These are phyloP conservation scores for Neonothopanus nambi DNA, from an alignment of 1,284 basidiomycete genomes.

Conservation along the genomic window DNA sequence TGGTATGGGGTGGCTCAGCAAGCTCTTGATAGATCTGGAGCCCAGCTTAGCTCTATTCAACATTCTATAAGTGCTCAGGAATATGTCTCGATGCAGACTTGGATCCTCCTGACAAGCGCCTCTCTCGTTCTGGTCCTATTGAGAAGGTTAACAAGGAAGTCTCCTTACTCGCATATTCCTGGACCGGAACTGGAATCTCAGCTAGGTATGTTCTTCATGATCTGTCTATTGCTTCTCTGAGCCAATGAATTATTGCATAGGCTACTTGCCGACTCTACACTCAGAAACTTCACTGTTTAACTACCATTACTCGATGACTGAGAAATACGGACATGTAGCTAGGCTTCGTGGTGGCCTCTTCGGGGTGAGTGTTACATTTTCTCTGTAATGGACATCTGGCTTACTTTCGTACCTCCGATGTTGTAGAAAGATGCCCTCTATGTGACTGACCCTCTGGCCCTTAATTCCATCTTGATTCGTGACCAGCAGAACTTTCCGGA, in stretches of 20 bases:
- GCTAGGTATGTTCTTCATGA: not conserved
- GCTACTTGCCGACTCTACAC: slow-evolving; percentile 25
- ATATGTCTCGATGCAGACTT: too few species aligned
- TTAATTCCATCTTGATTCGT: slow-evolving; percentile 20
- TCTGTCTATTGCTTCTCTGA: not conserved
- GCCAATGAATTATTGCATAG: slow-evolving; percentile 9
- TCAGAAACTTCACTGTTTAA: slow-evolving; percentile 21
- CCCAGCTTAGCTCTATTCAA: too few species aligned
- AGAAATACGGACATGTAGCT: slow-evolving; percentile 26
- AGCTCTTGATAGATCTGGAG: too few species aligned
- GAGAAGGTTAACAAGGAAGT: too few species aligned
- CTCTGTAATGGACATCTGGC: too few species aligned
- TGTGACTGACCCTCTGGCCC: slow-evolving; percentile 26
- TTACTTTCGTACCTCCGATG: too few species aligned
- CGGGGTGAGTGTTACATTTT: slow-evolving; percentile 18
- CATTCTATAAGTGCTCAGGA: too few species aligned
- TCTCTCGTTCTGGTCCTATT: too few species aligned
- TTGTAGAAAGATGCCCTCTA: slow-evolving; percentile 24
- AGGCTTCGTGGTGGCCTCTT: slow-evolving; percentile 23
- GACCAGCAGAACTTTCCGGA: not conserved
- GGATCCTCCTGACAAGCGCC: too few species aligned
- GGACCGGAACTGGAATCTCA: not conserved
- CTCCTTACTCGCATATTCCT: too few species aligned
- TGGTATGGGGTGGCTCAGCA: too few species aligned
- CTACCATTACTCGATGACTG: slow-evolving; percentile 21